phyloP scores from a whole-genome alignment of 2,329 filamentous ascomycete genomes.

The Dothidotthia symphoricarpi region DNA sequence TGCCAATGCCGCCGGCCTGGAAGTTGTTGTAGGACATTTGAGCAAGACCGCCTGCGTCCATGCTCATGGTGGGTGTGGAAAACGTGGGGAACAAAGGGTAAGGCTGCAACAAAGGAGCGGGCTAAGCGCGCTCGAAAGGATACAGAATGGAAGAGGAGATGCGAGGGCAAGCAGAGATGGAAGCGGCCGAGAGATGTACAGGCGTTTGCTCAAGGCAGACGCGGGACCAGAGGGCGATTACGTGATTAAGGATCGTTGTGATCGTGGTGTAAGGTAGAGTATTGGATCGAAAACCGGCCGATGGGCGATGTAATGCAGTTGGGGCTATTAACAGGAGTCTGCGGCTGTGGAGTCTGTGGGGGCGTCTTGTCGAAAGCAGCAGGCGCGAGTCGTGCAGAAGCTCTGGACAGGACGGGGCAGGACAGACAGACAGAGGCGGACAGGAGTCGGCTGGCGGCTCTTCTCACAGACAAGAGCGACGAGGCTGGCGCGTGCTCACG shows the following conservation, averaged over 20 bases:
- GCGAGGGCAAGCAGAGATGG: slow-evolving; percentile 13
- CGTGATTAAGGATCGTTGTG: slow-evolving; percentile 43
- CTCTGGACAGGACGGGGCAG: slow-evolving; percentile 29
- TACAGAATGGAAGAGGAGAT: slow-evolving; percentile 33
- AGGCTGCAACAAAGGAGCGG: slow-evolving; percentile 32
- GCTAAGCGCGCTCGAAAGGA: slow-evolving; percentile 29
- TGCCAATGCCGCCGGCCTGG: slow-evolving; percentile 65
- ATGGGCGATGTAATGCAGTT: slow-evolving; percentile 39
- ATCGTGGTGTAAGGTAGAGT: slow-evolving; percentile 32
- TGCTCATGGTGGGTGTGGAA: slow-evolving; percentile 49
- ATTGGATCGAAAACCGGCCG: slow-evolving; percentile 38
- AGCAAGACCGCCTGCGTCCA: slow-evolving; percentile 99
- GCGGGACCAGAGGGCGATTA: slow-evolving; percentile 34
- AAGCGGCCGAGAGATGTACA: slow-evolving; percentile 18
- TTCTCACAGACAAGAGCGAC: slow-evolving; percentile 34
- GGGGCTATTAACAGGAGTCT: slow-evolving; percentile 39
- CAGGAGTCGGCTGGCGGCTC: slow-evolving; percentile 30
- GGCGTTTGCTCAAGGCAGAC: slow-evolving; percentile 25
- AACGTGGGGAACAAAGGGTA: slow-evolving; percentile 30
- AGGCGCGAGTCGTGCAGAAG: slow-evolving; percentile 17
- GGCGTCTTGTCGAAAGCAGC: slow-evolving; percentile 18
- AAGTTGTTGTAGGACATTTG: slow-evolving; percentile 89
- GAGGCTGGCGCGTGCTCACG: slow-evolving; percentile 39
- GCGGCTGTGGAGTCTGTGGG: slow-evolving; percentile 19
- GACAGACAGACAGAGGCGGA: slow-evolving; percentile 17